Percentiles rank a stretch among this genome's conserved stretches.
These are phyloP conservation scores for Isabelozyma gotoi DNA, from an alignment of 805 yeast genomes.

Conservation along the genomic window DNA sequence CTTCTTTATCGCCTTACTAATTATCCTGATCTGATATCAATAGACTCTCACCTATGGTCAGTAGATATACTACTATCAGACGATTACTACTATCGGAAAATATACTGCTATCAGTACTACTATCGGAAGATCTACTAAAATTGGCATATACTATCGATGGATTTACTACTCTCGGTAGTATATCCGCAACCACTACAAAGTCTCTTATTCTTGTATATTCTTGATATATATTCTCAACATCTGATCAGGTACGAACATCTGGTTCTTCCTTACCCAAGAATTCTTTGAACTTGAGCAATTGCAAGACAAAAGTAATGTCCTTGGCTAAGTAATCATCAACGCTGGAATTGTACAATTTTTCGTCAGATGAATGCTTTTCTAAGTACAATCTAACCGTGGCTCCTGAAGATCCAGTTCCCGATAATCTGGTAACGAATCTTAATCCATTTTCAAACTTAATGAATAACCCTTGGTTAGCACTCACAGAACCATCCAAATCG, in stretches of 20 bases:
- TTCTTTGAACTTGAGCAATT: conserved; percentile 69
- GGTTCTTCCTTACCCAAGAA: conserved; percentile 82
- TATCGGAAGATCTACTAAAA: no score
- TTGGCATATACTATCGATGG: no score
- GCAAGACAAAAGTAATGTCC: conserved; percentile 62
- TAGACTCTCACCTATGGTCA: no score
- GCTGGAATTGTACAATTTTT: conserved; percentile 42
- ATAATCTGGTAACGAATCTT: conserved; percentile 83
- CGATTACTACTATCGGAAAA: no score
- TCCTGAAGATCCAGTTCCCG: conserved; percentile 97
- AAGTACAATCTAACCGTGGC: conserved; percentile 93
- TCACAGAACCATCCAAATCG: conserved; percentile 90
- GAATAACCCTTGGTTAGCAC: conserved; percentile 83
- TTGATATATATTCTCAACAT: no score
- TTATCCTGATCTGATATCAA: no score
- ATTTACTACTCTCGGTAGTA: no score
- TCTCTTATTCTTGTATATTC: no score
- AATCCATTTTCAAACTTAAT: conserved; percentile 80
- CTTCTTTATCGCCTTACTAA: no score
- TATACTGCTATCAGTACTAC: no score
- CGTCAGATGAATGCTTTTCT: conserved; percentile 75
- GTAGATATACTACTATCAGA: no score
- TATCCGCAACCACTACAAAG: no score
- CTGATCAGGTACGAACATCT: conserved; percentile 87
- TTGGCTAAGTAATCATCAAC: conserved; percentile 69